These are phyloP conservation scores for Heterobasidion parviporum DNA, from an alignment of 1,284 basidiomycete genomes.

Conservation along the genomic window DNA sequence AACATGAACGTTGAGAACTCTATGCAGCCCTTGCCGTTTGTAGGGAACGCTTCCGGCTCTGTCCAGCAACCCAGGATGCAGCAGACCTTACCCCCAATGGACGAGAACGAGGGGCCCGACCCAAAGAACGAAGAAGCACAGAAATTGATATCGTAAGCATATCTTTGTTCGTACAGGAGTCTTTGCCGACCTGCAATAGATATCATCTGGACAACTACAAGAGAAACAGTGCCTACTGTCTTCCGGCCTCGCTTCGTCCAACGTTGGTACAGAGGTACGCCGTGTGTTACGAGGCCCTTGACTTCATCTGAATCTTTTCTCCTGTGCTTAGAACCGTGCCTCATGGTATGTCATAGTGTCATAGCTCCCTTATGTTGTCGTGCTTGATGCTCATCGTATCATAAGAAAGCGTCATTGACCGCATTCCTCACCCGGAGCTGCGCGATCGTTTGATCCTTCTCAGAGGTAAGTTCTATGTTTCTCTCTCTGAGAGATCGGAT, in stretches of 20 bases:
- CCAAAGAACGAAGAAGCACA: constrained; percentile 70
- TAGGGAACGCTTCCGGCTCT: constrained; percentile 20
- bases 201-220: constrained; percentile 87
- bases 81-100: constrained; percentile 21
- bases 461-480: constrained; percentile 44
- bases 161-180: not conserved
- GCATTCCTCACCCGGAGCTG: constrained; percentile 78
- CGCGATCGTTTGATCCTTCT: constrained; percentile 85
- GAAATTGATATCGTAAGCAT: constrained; percentile 68
- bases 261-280: constrained; percentile 73
- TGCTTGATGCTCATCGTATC: constrained; percentile 7
- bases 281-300: not conserved
- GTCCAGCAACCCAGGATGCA: constrained; percentile 19
- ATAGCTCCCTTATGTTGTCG: not conserved
- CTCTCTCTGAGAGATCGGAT: not conserved
- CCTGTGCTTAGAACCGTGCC: constrained; percentile 58
- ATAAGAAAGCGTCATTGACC: constrained; percentile 81
- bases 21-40: constrained; percentile 39
- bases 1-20: constrained; percentile 47
- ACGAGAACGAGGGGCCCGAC: constrained; percentile 46
- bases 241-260: constrained; percentile 82
- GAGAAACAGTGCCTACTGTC: constrained; percentile 71
- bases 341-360: constrained; percentile 46
- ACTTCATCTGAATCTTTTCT: constrained; percentile 9
- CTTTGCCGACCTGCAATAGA: constrained; percentile 18